Percentiles rank a stretch among this genome's conserved stretches.
phyloP scores from a whole-genome alignment of 768 basidiomycete genomes.

The Tulasnella sp. region DNA sequence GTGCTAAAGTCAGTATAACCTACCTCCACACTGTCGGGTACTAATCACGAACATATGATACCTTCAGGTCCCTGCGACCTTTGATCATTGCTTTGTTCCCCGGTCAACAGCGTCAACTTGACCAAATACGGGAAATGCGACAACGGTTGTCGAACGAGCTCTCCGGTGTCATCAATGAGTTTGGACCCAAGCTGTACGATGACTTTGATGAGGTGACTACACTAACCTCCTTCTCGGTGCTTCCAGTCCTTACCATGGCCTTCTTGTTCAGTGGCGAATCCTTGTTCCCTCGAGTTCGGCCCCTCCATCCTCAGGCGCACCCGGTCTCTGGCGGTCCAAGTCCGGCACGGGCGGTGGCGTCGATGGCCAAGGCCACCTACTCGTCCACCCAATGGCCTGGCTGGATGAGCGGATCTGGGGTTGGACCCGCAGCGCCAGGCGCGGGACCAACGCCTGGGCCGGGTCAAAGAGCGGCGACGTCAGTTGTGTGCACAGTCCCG shows the following conservation, averaged over 20 bases:
- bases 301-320: slow-evolving; percentile 62
- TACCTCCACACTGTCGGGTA: slow-evolving; percentile 6
- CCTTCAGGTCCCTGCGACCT: slow-evolving; percentile 72
- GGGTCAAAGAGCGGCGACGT: slow-evolving; percentile 33
- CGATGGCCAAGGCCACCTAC: slow-evolving; percentile 72
- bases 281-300: slow-evolving; percentile 72
- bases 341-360: slow-evolving; percentile 57
- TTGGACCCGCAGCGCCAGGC: slow-evolving; percentile 65
- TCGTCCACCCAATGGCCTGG: slow-evolving; percentile 76
- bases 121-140: slow-evolving; percentile 62
- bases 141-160: slow-evolving; percentile 71
- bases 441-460: slow-evolving; percentile 83
- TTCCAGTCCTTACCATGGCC: slow-evolving; percentile 1
- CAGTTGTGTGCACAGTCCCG: slow-evolving; percentile 53
- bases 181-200: slow-evolving; percentile 74
- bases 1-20: slow-evolving; percentile 69
- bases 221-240: slow-evolving; percentile 4
- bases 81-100: slow-evolving; percentile 78
- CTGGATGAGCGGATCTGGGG: slow-evolving; percentile 89
- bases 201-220: slow-evolving; percentile 66
- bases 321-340: slow-evolving; percentile 69
- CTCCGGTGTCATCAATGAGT: slow-evolving; percentile 70
- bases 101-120: slow-evolving; percentile 70
- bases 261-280: slow-evolving; percentile 50
- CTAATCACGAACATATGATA: slow-evolving; percentile 11